These are phyloP conservation scores for Golubevia sp. DNA, from an alignment of 1,284 basidiomycete species.

Conservation along the genomic window DNA sequence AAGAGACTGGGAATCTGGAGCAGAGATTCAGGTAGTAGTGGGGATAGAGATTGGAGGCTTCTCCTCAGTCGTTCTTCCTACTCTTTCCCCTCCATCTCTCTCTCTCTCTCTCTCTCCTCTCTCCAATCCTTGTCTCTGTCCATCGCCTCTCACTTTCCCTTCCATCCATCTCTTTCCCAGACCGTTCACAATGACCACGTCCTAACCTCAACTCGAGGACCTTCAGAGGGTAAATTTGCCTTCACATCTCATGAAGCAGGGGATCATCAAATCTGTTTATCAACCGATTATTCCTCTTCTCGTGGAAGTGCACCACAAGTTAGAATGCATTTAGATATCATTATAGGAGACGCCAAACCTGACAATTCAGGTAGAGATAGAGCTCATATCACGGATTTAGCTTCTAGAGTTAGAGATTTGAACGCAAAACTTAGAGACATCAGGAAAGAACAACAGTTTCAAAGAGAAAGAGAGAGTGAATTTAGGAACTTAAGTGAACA, in stretches of 20 bases:
- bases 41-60: too few species aligned
- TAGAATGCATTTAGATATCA: conserved; percentile 90
- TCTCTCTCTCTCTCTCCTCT: too few species aligned
- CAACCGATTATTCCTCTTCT: conserved; percentile 79
- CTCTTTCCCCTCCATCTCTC: too few species aligned
- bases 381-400: conserved; percentile 80
- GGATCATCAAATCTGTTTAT: conserved; percentile 94
- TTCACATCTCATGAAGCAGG: conserved; percentile 96
- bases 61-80: too few species aligned
- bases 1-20: neutral
- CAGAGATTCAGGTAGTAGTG: too few species aligned
- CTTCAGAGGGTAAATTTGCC: conserved; percentile 87
- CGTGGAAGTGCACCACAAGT: conserved; percentile 88
- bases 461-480: conserved; percentile 86
- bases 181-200: conserved; percentile 40
- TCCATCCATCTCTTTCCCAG: conserved; percentile 2
- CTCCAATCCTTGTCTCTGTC: too few species aligned
- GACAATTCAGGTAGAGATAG: conserved; percentile 64
- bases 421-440: conserved; percentile 92
- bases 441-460: conserved; percentile 93
- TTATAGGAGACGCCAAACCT: conserved; percentile 82
- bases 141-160: neutral
- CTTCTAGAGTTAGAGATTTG: conserved; percentile 83
- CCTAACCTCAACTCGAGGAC: conserved; percentile 80
- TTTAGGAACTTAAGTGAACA: conserved; percentile 86